Evolutionary conservation across 192 early-diverging fungal species (phyloP), one percentile per base, ranked within the genome.

Genomic region (Mortierella antarctica): DNA sequence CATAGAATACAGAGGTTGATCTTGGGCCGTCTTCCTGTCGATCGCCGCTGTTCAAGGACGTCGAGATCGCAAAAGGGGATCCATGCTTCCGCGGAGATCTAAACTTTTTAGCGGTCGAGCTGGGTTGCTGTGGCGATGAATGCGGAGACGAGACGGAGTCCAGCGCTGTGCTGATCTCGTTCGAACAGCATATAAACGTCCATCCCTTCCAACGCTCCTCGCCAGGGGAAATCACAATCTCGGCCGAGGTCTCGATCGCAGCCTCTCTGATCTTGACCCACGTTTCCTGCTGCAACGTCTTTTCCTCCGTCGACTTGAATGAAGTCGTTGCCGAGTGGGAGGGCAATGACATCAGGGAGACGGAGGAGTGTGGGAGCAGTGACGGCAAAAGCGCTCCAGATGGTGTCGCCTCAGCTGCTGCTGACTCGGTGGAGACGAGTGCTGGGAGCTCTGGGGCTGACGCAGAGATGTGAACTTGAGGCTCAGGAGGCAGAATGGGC

Each of bases 181-280:
- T 87, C 71, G 71, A 84, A 62, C 49, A 90, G 83, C 21, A 90
- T 50, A 89, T 83, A 58, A 92, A 84, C 5, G 91, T 90, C 83
- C 91, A 92, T 1, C 91, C 91, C 23, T 86, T 62, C 67, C 89
- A 82, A 50, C 85, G 75, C 10, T 79, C 67, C 71, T 94, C 92
- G 63, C 88, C 88, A 20, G 89, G 86, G 31, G 86, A 70, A 44
- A 94, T 89, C n/a, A 90, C 91, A 63, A 91, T 91, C 20, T 71
- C 69, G 18, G 76, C 76, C 6, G 76, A 70, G 0, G 76, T 71
- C 46, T 79, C 76, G 41, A 79, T 79, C 10, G 76, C 76, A 12
- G 63, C 69, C 55, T 79, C 76, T 40, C 76, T 62, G 57, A 79
- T 67, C 20, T 59, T 64, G 64, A 79, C 57, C 76, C 81, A 83